phyloP scores from a whole-genome alignment of 192 early-diverging fungal genomes.

The Coemansia sp. region DNA sequence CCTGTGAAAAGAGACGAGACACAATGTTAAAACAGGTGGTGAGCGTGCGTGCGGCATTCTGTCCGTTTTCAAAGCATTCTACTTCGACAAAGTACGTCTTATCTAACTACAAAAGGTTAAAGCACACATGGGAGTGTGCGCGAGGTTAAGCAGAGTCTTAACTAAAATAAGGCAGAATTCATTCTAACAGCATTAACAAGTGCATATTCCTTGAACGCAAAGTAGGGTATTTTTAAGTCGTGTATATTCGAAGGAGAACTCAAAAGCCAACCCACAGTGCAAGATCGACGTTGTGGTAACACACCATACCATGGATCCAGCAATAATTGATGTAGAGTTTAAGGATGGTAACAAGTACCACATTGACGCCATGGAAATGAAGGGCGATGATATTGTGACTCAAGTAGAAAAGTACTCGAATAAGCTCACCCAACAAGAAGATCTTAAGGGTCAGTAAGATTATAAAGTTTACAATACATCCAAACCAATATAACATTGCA shows the following conservation, averaged over 20 bases:
- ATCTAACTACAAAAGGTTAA: neutral
- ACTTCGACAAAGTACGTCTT: conserved; percentile 30
- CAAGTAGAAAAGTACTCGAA: conserved; percentile 45
- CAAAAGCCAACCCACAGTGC: conserved; percentile 41
- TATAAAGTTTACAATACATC: neutral
- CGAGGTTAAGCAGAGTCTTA: neutral
- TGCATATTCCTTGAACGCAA: neutral
- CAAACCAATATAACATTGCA: neutral
- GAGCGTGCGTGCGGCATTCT: conserved; percentile 43
- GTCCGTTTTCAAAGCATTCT: conserved; percentile 39
- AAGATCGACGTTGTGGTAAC: conserved; percentile 44
- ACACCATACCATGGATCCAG: conserved; percentile 25
- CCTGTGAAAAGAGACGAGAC: neutral
- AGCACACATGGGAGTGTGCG: neutral
- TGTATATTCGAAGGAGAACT: conserved; percentile 44
- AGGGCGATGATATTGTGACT: conserved; percentile 37
- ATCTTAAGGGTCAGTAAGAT: conserved; percentile 41
- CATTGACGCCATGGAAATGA: conserved; percentile 35
- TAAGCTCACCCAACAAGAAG: conserved; percentile 49
- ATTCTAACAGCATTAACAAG: neutral
- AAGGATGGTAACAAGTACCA: conserved; percentile 47
- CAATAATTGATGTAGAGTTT: conserved; percentile 41
- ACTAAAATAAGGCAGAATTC: neutral
- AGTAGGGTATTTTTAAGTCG: conserved; percentile 43
- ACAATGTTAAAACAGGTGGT: conserved; percentile 53